Conservation (phyloP, 257 asterid genomes). For the Jacaranda copaia region DNA sequence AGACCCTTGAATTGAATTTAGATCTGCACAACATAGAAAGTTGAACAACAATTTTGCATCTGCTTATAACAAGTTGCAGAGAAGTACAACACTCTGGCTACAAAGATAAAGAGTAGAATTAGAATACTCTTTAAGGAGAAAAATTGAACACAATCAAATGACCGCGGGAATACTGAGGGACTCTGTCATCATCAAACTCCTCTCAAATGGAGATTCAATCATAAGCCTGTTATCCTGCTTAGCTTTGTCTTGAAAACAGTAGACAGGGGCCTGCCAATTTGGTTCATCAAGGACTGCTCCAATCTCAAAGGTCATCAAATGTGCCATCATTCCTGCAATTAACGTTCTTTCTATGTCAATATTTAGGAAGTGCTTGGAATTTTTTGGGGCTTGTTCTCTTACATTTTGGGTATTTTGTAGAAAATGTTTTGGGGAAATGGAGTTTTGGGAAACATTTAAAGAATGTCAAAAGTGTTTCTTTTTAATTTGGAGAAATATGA, state of each 20-base stretch:
- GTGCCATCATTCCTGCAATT: slow-evolving; percentile 61
- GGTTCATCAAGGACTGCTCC: slow-evolving; percentile 77
- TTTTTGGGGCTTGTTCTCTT: too few relatives aligned
- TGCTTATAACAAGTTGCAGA: too few relatives aligned
- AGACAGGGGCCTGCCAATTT: slow-evolving; percentile 81
- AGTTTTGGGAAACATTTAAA: too few relatives aligned
- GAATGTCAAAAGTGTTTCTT: too few relatives aligned
- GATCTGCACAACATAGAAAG: too few relatives aligned
- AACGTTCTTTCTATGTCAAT: not conserved
- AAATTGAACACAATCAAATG: slow-evolving; percentile 14
- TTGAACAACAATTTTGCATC: too few relatives aligned
- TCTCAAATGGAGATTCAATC: slow-evolving; percentile 28
- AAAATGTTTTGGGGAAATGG: too few relatives aligned
- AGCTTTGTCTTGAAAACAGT: slow-evolving; percentile 53
- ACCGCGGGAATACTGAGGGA: slow-evolving; percentile 11
- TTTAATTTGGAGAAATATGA: too few relatives aligned
- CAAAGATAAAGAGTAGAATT: not conserved
- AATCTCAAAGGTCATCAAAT: slow-evolving; percentile 83
- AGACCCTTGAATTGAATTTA: too few relatives aligned
- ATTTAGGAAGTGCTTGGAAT: not conserved
- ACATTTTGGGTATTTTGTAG: too few relatives aligned
- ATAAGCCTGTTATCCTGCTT: slow-evolving; percentile 10
- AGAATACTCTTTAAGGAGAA: too few relatives aligned
- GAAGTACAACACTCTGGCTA: not conserved
- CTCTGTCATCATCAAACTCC: slow-evolving; percentile 49